phyloP scores from a whole-genome alignment of 2,329 filamentous ascomycete genomes.

The Raffaelea ambrosiae region DNA sequence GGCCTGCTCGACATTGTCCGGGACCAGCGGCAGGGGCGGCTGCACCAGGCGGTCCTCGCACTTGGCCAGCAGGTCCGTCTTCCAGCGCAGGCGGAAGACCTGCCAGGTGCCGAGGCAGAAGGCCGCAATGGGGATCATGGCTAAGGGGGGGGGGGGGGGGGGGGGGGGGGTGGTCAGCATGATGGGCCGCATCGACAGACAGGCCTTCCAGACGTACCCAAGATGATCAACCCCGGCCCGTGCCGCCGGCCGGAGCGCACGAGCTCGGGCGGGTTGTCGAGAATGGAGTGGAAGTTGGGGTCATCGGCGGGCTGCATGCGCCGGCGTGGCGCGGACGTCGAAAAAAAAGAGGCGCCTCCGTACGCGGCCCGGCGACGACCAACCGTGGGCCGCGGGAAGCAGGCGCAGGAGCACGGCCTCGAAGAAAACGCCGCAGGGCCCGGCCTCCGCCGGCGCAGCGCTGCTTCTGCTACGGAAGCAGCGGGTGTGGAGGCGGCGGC shows the following conservation, averaged over 20 bases:
- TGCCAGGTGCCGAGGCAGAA: constrained; percentile 93
- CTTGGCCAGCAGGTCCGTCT: constrained; percentile 82
- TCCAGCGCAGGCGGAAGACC: constrained; percentile 86
- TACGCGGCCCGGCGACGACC: too few species aligned
- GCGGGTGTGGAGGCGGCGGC: too few species aligned
- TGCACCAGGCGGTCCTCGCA: constrained; percentile 88
- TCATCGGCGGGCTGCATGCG: constrained; percentile 55
- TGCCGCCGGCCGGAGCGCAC: constrained; percentile 67
- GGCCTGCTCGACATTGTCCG: constrained; percentile 60
- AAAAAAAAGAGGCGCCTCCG: too few species aligned
- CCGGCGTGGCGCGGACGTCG: too few species aligned
- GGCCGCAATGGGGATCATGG: constrained; percentile 83
- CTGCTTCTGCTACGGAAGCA: too few species aligned
- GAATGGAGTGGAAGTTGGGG: constrained; percentile 72
- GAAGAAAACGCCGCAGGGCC: not conserved
- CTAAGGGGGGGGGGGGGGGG: constrained; percentile 23
- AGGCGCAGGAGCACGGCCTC: too few species aligned
- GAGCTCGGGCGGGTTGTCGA: constrained; percentile 76
- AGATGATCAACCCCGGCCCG: constrained; percentile 70
- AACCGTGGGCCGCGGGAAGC: too few species aligned
- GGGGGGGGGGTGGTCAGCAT: not conserved
- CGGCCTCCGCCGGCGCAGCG: not conserved
- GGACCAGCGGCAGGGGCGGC: constrained; percentile 68
- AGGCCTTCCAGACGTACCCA: constrained; percentile 39
- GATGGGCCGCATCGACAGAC: not conserved